Base-by-base conservation (phyloP, 257 asterid species). In the Solanum clarkiae region DNA sequence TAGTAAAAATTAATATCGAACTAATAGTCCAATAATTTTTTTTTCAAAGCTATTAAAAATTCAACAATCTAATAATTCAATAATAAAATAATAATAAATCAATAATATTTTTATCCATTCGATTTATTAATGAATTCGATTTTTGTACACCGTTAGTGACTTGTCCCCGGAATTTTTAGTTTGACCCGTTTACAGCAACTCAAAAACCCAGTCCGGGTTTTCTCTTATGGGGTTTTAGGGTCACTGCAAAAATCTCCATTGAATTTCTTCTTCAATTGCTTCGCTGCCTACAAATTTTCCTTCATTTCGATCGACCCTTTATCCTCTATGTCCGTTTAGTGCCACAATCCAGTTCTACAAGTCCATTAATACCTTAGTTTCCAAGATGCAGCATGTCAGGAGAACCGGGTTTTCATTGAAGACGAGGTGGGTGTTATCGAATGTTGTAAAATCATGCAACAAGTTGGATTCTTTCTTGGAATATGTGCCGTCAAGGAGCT, bases 341-440 rank as follows among this genome's bases (percentile, higher is more conserved):
- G 2, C 17, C 22, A 7, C 36, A 77, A 16, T 26, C 8, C 4
- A 47, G 59, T 7, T 7, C 15, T 47, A 74, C 10, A 51, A 77
- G 10, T 55, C 18, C 82, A 75, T 75, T 16, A 7, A 22, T 47
- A 49, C 14, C 44, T 45, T 17, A 32, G 20, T 40, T n/a, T 40
- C 16, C 49, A 63, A 57, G 87, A 90, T 90, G 93, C 87, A 89
- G 87, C 87, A 81, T 86, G 85, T 87, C 53, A 81, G 62, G 83
- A 86, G 92, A 89, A 84, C 86, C 69, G 88, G 92, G 70, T 62
- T 88, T 91, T 90, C 89, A 44, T 85, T 88, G 92, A 94, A 87
- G 84, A 88, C 49, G 74, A 86, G 88, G 84, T 88, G 87, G 84
- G 86, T 86, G 84, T 54, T 68, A 6, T 55, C 86, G 12, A 87